Conservation (phyloP, 106 monocot species). For the Amphibolis antarctica region DNA sequence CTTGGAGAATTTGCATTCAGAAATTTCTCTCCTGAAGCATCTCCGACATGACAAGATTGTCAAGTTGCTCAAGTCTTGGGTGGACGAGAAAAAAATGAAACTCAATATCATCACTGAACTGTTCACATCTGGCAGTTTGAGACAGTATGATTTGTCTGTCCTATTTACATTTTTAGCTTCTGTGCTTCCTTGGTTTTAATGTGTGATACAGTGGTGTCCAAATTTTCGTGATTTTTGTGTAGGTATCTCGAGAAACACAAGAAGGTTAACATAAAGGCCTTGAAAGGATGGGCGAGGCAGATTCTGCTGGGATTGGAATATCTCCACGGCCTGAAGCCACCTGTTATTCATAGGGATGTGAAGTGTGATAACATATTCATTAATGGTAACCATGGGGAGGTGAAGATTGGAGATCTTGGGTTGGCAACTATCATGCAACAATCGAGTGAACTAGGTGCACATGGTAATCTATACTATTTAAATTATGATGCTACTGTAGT, state of each 20-base stretch:
- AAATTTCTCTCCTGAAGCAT: slow-evolving; percentile 47
- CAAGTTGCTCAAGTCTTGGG: slow-evolving; percentile 53
- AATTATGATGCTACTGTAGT: not conserved
- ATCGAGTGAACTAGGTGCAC: slow-evolving; percentile 28
- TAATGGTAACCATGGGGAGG: slow-evolving; percentile 67
- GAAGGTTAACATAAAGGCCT: slow-evolving; percentile 60
- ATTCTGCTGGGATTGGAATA: slow-evolving; percentile 50
- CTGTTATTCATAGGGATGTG: slow-evolving; percentile 64
- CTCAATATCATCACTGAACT: slow-evolving; percentile 70
- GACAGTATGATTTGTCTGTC: slow-evolving; percentile 36
- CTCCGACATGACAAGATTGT: slow-evolving; percentile 44
- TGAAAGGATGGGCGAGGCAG: slow-evolving; percentile 68
- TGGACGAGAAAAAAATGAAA: slow-evolving; percentile 30
- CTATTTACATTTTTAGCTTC: not conserved
- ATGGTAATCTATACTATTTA: slow-evolving; percentile 23
- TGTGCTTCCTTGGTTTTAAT: not conserved
- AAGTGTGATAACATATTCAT: slow-evolving; percentile 83
- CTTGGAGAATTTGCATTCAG: slow-evolving; percentile 40
- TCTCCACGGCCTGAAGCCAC: slow-evolving; percentile 51
- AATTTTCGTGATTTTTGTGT: not conserved
- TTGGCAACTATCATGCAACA: slow-evolving; percentile 52
- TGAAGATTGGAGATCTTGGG: slow-evolving; percentile 75
- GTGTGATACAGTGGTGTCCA: not conserved
- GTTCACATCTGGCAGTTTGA: slow-evolving; percentile 64
- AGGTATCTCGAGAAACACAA: slow-evolving; percentile 66